Evolutionary conservation across 495 filamentous ascomycete genomes (phyloP), one percentile per base, ranked within the genome.

Genomic region (Neurospora hispaniola): DNA sequence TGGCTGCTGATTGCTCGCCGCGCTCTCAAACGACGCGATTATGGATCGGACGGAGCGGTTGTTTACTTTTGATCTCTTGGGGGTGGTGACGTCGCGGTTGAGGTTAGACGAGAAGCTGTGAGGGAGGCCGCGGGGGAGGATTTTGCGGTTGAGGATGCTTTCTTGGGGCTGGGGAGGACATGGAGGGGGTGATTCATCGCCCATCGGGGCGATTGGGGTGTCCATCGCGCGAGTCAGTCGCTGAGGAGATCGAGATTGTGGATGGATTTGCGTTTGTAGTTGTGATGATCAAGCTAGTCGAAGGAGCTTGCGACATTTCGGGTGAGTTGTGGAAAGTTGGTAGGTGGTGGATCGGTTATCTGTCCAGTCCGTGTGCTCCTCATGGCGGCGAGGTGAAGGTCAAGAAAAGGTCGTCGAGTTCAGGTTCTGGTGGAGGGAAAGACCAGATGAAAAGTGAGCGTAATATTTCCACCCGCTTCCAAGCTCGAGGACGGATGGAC

Each of bases 111-210:
- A 77, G 66, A 80, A 78, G 31, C 70, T 72, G 40, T 69, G 42
- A 16, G 69, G 41, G 12, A 73, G 38, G 8, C 71, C 76, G 7
- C 43, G 75, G 9, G 38, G n/a, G 16, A 74, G 74, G 31, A 75
- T 78, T 42, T 71, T 73, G 31, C 78, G 75, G 62, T 80, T 72
- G 2, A 78, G 72, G 66, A 78, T 77, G 14, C 75, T 71, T n/a
- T 69, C 71, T 7, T 69, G 20, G 2, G 54, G 54, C 1, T 35
- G 54, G 16, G 16, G n/a, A 1, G 1, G 39, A 39, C 16, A 69
- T 1, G 14, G 54, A 46, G 35, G 14, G 62, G 40, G 27, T 18
- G 54, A 62, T 1, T 27, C 54, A 31, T 42, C 14, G 42, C 23
- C 54, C 54, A 0, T 4, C 2, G 23, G 0, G 1, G 5, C 5